These are phyloP conservation scores for Nadsonia fulvescens DNA, from an alignment of 805 yeast species.

Conservation along the genomic window DNA sequence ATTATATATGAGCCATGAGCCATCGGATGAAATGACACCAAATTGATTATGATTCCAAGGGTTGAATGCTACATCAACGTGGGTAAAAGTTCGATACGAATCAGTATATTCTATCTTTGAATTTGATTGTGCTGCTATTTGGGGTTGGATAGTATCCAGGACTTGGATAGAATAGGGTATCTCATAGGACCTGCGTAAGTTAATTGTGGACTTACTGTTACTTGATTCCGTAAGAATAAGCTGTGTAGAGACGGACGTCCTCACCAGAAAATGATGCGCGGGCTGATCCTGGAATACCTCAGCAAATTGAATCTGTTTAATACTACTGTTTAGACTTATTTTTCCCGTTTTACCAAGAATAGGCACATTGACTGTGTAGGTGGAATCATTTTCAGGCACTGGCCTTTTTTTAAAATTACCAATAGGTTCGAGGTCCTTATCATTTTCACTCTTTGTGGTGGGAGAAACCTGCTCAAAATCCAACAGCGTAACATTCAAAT, in stretches of 20 bases:
- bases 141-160: not conserved
- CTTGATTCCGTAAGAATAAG: conserved; percentile 9
- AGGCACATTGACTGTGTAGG: conserved; percentile 3
- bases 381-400: conserved; percentile 1
- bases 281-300: conserved; percentile 8
- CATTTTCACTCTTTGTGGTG: not conserved
- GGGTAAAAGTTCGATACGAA: not conserved
- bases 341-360: not conserved
- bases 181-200: conserved; percentile 1
- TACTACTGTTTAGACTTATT: conserved; percentile 6
- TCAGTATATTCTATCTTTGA: not conserved
- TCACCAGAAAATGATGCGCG: too few relatives aligned
- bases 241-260: conserved; percentile 7
- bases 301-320: conserved; percentile 9
- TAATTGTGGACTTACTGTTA: conserved; percentile 4
- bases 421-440: not conserved
- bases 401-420: not conserved
- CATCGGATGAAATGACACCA: conserved; percentile 25
- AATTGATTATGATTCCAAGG: conserved; percentile 18
- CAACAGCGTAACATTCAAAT: conserved; percentile 1
- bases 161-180: conserved; percentile 1
- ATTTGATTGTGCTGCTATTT: conserved; percentile 3
- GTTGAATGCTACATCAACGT: conserved; percentile 22
- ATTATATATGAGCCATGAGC: conserved; percentile 24
- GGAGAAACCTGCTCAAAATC: conserved; percentile 1